Evolutionary conservation across 257 asterid genomes (phyloP).

Genomic region (Avicennia marina): DNA sequence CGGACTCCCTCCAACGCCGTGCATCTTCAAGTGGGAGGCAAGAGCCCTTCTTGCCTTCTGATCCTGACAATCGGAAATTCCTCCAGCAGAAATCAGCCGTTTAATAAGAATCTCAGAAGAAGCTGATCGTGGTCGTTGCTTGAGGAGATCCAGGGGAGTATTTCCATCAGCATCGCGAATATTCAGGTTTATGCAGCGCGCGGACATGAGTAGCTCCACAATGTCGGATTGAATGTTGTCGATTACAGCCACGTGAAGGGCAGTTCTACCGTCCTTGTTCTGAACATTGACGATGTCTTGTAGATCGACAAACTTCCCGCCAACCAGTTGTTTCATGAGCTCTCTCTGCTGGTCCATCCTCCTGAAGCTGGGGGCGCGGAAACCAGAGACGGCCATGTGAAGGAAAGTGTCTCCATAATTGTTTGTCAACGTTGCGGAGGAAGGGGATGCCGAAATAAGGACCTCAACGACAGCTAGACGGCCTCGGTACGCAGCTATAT

Average conservation of each 20-base stretch:
- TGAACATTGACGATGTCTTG: conserved; percentile 50
- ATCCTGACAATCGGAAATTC: conserved; percentile 47
- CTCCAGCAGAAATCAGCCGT: conserved; percentile 70
- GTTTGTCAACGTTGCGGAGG: conserved; percentile 35
- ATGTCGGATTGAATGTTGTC: conserved; percentile 57
- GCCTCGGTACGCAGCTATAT: conserved; percentile 78
- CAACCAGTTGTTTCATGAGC: conserved; percentile 46
- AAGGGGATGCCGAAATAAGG: conserved; percentile 47
- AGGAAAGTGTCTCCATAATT: conserved; percentile 69
- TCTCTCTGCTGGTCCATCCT: conserved; percentile 60
- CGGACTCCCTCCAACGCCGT: conserved; percentile 64
- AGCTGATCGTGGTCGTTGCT: conserved; percentile 50
- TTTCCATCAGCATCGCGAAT: conserved; percentile 59
- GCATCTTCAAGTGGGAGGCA: conserved; percentile 54
- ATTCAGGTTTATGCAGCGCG: conserved; percentile 43
- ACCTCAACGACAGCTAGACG: conserved; percentile 42
- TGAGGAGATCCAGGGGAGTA: conserved; percentile 76
- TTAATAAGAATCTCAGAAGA: conserved; percentile 70
- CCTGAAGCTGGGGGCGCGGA: conserved; percentile 63
- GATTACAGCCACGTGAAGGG: conserved; percentile 75
- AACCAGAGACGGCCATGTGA: conserved; percentile 86
- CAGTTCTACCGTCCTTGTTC: conserved; percentile 73
- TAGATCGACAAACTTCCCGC: conserved; percentile 27
- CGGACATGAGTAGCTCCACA: conserved; percentile 76
- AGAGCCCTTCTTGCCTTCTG: conserved; percentile 32